Evolutionary conservation across 805 yeast species (phyloP), one percentile per base, ranked within the genome.

Genomic region (Wickerhamiella hasegawae): DNA sequence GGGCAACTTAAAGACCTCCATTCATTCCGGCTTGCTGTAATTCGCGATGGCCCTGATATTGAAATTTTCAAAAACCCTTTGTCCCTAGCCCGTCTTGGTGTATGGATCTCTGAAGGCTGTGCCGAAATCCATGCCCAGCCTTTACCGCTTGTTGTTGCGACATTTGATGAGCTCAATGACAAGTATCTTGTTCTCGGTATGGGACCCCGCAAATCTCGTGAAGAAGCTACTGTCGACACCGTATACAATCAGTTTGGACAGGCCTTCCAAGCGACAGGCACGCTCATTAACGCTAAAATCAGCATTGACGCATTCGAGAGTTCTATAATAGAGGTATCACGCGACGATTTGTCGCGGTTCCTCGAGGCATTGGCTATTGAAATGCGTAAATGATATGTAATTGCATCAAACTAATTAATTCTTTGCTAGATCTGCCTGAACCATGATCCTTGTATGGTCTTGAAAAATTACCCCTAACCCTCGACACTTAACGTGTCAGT

Each of bases 271-370:
- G 78, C 76, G 44, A 81, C 85, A 19, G 90, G 96, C 1, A 66
- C 65, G 31, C 70, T 71, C 16, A 79, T 94, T 4, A 87, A 84
- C 28, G 95, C 96, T 3, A 74, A 79, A 46, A 84, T 84, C 15
- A 68, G 87, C 48, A 79, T 90, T 42, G 97, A 90, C 54, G 83
- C 94, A 49, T 90, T 90, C 57, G 97, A 90, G 53, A 80, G 93
- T 43, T 74, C 96, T 3, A 81, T 90, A 17, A 83, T 90, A 30
- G 96, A 90, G 58, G 75, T 90, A 29, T 60, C 82, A 40, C 77
- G 75, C 49, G 94, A 85, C 33, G 98, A 90, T 53, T 60, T 90
- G 42, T 65, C 83, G 4, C 81, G 94, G 33, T 90, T 90, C 50
- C 58, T 90, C 41, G 97, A 90, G 52, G 71, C 73, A 39, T 60